phyloP scores from a whole-genome alignment of 192 early-diverging fungal species.

The Chytriomyces confervae region DNA sequence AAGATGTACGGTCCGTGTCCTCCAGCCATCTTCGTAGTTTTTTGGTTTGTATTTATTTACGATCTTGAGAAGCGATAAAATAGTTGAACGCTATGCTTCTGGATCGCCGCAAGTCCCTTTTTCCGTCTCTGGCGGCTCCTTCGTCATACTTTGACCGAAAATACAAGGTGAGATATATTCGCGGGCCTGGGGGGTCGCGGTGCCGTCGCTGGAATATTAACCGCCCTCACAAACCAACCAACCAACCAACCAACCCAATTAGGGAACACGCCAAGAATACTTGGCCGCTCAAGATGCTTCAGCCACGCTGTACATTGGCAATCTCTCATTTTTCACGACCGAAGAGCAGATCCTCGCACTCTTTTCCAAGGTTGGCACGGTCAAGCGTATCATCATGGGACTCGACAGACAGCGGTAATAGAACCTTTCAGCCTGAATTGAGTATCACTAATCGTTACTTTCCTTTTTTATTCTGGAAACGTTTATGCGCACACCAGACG shows the following conservation, averaged over 20 bases:
- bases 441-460: not conserved
- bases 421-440: not conserved
- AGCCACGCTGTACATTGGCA: constrained; percentile 94
- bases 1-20: constrained; percentile 38
- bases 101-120: constrained; percentile 7
- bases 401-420: constrained; percentile 65
- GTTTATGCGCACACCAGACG: constrained; percentile 60
- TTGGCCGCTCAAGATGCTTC: constrained; percentile 45
- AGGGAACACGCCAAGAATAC: constrained; percentile 43
- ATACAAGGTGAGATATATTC: constrained; percentile 15
- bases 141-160: constrained; percentile 37
- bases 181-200: not conserved
- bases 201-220: not conserved
- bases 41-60: not conserved
- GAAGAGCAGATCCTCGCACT: constrained; percentile 98
- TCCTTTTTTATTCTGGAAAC: not conserved
- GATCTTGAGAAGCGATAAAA: constrained; percentile 1
- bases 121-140: constrained; percentile 32
- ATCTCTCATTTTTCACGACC: constrained; percentile 96
- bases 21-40: constrained; percentile 22
- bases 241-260: not conserved
- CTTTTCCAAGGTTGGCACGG: constrained; percentile 95
- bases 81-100: not conserved
- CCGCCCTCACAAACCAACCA: not conserved
- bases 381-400: constrained; percentile 99